Percentiles rank a stretch among this genome's conserved stretches.
Conservation (phyloP, 2,329 filamentous ascomycete species). For the Bipolaris oryzae region DNA sequence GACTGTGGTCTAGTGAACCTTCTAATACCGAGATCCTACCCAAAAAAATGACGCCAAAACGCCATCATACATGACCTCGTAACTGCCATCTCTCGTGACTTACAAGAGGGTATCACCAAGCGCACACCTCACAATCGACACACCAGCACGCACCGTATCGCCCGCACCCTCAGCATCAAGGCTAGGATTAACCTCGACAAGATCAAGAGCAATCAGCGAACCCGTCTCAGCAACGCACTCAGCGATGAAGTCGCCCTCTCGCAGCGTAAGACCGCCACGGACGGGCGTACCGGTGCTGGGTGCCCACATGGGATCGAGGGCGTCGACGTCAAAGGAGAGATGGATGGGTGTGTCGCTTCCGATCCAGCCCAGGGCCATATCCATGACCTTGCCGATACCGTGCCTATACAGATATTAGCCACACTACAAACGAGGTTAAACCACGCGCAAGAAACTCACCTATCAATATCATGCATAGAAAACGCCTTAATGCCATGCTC, state of each 20-base stretch:
- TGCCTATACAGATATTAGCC: slow-evolving; percentile 60
- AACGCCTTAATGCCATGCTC: slow-evolving; percentile 94
- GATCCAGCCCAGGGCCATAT: slow-evolving; percentile 97
- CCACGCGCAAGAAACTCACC: slow-evolving; percentile 56
- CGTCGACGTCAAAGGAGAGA: slow-evolving; percentile 96
- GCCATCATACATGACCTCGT: neutral
- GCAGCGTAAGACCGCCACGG: slow-evolving; percentile 86
- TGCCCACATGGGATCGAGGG: slow-evolving; percentile 93
- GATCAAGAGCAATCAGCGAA: slow-evolving; percentile 62
- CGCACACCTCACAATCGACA: slow-evolving; percentile 88
- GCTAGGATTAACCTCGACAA: slow-evolving; percentile 62
- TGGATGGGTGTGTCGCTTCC: slow-evolving; percentile 95
- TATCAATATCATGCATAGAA: slow-evolving; percentile 97
- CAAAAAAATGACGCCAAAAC: neutral
- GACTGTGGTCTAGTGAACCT: neutral
- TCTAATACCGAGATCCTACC: neutral
- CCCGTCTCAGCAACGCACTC: slow-evolving; percentile 66
- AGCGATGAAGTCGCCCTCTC: slow-evolving; percentile 97
- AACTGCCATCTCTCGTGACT: neutral
- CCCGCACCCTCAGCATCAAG: slow-evolving; percentile 65
- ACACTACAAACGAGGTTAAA: neutral
- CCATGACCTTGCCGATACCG: slow-evolving; percentile 93
- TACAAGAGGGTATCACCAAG: slow-evolving; percentile 89
- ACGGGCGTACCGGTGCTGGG: slow-evolving; percentile 96
- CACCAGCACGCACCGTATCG: slow-evolving; percentile 89